Evolutionary conservation across 768 basidiomycete species (phyloP), one percentile per base, ranked within the genome.

Genomic region (Pleurotus sapidus): DNA sequence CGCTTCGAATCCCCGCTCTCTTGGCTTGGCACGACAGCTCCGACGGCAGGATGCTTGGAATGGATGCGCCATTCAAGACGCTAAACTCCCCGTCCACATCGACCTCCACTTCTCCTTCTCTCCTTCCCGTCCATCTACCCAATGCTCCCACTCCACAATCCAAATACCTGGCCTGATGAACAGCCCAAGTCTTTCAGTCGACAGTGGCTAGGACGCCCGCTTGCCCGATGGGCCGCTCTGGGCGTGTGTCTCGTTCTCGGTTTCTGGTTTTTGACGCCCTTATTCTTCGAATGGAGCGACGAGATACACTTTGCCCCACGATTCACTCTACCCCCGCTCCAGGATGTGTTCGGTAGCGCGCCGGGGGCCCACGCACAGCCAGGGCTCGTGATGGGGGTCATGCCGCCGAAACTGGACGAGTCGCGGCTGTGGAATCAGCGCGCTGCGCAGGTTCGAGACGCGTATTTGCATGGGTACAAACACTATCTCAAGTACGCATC

Each of bases 401-500:
- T 39, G 23, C 51, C 51, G 17, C 51, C 51, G 7, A 34, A 37
- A 20, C 42, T 54, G 8, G 27, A 42, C 25, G 37, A 23, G 15
- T 54, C 51, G 27, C 39, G 25, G 38, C 37, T 71, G 2, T 89
- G 88, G 87, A 70, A 72, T 15, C 68, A 71, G 12, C 72, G 83
- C 23, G 86, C 88, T 0, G 69, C 71, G 5, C 72, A 57, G 48
- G 43, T 60, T 24, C 59, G 57, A 9, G 45, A 60, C 38, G 58
- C 56, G 30, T 60, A 60, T 39, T 12, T 46, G 12, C 49, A 49
- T 17, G 56, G 55, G 3, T 53, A 58, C 42, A 51, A 43, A 5
- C 42, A 57, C 34, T 57, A 91, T 64, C 79, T 85, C 63, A 66
- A 67, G n/a, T 77, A 83, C 61, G 88, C 89, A 1, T 76, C 77